A percentile compares a stretch with the other conserved stretches of the same genome.
Evolutionary conservation across 768 basidiomycete genomes (phyloP).

Genomic region (Lactarius evosmus): DNA sequence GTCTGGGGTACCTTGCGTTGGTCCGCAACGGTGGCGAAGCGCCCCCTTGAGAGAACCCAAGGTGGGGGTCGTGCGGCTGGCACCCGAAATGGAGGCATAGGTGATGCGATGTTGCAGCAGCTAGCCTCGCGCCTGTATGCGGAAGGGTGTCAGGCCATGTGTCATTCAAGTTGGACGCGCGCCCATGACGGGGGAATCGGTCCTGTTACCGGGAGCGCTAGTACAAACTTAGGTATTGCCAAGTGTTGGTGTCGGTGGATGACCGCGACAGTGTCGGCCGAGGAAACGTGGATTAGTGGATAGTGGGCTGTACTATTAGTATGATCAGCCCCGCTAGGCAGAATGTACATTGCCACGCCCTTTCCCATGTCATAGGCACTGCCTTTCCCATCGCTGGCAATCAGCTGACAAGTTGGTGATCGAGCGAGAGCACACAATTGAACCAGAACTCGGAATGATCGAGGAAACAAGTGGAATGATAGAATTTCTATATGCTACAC

Average conservation of each 20-base stretch:
- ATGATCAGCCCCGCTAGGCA: background rate
- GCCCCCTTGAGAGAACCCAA: slow-evolving; percentile 6
- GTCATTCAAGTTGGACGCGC: background rate
- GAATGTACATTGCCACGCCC: background rate
- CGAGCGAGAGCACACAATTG: background rate
- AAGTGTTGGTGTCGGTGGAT: background rate
- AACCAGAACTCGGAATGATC: background rate
- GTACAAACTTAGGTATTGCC: background rate
- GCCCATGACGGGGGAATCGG: background rate
- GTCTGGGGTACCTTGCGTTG: slow-evolving; percentile 63
- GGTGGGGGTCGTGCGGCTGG: slow-evolving; percentile 3
- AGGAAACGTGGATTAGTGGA: background rate
- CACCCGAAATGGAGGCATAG: slow-evolving; percentile 13
- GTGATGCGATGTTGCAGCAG: background rate
- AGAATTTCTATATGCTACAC: background rate
- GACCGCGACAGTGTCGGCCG: too few species aligned
- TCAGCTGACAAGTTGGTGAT: background rate
- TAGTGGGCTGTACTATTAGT: background rate
- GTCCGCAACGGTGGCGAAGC: slow-evolving; percentile 31
- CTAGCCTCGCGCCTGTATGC: background rate
- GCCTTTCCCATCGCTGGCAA: background rate
- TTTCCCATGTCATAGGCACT: background rate
- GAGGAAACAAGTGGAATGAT: background rate
- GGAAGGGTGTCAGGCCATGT: background rate
- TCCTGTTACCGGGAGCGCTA: background rate